A percentile compares a stretch with the other conserved stretches of the same genome.
Conservation (phyloP, 2,329 filamentous ascomycete genomes). For the Seiridium unicorne region DNA sequence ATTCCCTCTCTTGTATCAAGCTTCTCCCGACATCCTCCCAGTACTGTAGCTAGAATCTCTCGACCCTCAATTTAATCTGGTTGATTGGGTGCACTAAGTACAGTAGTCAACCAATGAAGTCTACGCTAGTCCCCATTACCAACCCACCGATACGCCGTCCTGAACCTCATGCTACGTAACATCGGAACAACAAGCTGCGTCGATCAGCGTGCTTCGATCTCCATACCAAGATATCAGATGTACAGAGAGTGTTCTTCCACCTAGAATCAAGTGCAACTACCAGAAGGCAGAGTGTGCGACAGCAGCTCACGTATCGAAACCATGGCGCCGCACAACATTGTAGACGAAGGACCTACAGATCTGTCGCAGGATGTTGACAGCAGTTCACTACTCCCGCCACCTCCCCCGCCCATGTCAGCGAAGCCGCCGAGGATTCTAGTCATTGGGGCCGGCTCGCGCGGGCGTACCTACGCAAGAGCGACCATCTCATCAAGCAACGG, state of each 20-base stretch:
- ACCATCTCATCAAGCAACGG: slow-evolving; percentile 65
- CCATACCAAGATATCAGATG: background rate
- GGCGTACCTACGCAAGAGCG: slow-evolving; percentile 69
- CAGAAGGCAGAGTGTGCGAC: background rate
- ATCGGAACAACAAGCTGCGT: background rate
- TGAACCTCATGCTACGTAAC: background rate
- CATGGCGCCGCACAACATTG: slow-evolving; percentile 26
- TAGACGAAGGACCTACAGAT: slow-evolving; percentile 25
- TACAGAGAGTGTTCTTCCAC: background rate
- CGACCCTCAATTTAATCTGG: background rate
- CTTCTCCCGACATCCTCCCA: too few species aligned
- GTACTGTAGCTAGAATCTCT: too few species aligned
- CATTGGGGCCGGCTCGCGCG: slow-evolving; percentile 80
- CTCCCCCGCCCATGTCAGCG: slow-evolving; percentile 43
- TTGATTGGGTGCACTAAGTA: too few species aligned
- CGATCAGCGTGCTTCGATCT: background rate
- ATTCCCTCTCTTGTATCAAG: too few species aligned
- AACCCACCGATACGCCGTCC: background rate
- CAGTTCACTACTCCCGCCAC: slow-evolving; percentile 29
- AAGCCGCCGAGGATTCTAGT: slow-evolving; percentile 68
- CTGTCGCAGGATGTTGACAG: slow-evolving; percentile 13
- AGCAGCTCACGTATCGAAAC: background rate
- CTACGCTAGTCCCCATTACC: slow-evolving; percentile 1
- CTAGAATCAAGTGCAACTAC: background rate
- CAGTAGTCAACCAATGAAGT: background rate